These are phyloP conservation scores for Amphirosellinia nigrospora DNA, from an alignment of 495 filamentous ascomycete species.

Conservation along the genomic window DNA sequence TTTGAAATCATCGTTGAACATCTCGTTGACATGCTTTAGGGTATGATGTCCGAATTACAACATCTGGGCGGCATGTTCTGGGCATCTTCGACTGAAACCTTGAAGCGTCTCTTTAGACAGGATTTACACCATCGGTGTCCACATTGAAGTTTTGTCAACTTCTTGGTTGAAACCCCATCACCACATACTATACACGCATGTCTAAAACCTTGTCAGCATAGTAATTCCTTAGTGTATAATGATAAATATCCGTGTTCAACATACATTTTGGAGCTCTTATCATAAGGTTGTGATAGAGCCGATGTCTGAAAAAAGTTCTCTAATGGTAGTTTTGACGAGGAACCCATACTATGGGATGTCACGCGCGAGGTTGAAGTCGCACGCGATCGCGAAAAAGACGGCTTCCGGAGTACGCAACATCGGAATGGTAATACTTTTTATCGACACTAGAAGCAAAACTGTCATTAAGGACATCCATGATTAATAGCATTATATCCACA, in stretches of 20 bases:
- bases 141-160: slow-evolving; percentile 73
- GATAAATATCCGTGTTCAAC: slow-evolving; percentile 23
- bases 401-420: slow-evolving; percentile 37
- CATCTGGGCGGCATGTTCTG: slow-evolving; percentile 82
- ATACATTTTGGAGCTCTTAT: slow-evolving; percentile 44
- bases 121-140: slow-evolving; percentile 77
- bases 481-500: slow-evolving; percentile 8
- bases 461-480: not conserved
- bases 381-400: slow-evolving; percentile 41
- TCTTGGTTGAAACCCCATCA: slow-evolving; percentile 61
- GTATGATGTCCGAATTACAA: slow-evolving; percentile 74
- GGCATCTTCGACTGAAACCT: slow-evolving; percentile 73
- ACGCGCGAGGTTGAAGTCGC: slow-evolving; percentile 44
- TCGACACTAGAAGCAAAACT: slow-evolving; percentile 20
- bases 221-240: slow-evolving; percentile 16
- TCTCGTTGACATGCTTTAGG: slow-evolving; percentile 71
- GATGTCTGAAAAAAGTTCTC: slow-evolving; percentile 42
- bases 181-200: slow-evolving; percentile 73
- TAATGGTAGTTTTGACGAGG: slow-evolving; percentile 46
- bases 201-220: slow-evolving; percentile 44
- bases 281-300: slow-evolving; percentile 34
- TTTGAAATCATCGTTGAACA: slow-evolving; percentile 78
- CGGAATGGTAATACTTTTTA: slow-evolving; percentile 49
- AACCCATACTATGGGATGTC: slow-evolving; percentile 48
- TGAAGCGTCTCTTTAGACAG: slow-evolving; percentile 76